Evolutionary conservation across 306 rosid genomes (phyloP), one percentile per base, ranked within the genome.

Genomic region (Begonia loranthoides): DNA sequence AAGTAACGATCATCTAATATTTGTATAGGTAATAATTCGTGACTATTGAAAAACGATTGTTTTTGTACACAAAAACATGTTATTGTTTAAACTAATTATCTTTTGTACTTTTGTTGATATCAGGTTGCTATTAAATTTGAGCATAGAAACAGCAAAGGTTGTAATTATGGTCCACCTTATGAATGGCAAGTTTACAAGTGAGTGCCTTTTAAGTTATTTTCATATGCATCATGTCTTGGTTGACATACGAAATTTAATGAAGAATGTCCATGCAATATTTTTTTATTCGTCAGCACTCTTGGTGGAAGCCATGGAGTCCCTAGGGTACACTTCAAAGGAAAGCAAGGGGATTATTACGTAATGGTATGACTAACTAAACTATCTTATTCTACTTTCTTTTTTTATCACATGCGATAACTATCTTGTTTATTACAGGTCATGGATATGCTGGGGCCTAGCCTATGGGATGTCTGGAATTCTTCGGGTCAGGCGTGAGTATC

Each of bases 131-230:
- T 89, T 40, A 89, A 89, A 72, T 84, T 89, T 66, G 97, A 89
- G 71, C 97, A 89, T 57, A 81, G 89, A 72, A 89, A 84, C 55
- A 89, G 97, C 74, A 84, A 89, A 73, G 97, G 97, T 49, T 89
- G 97, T 70, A 84, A 75, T 62, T 77, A 82, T 53, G 93, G 97
- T 14, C 95, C 95, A 67, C 97, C 97, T 2, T 82, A 84, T 13
- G 97, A 89, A 80, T 89, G 97, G 97, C 97, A 84, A 77, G 97
- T 89, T 49, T 89, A 89, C 90, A 84, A 79, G 97, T 89, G 73
- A 38, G 93, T 73, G 9, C n/a, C 14, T 13, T 44, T 8, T 38
- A 45, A 13, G 53, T 48, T 39, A 13, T 49, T 50, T 43, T n/a
- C 13, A 14, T 43, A 6, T 41, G 16, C 21, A 49, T 22, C 17